Evolutionary conservation across 371 early-diverging fungal species (phyloP).

Genomic region (Lichtheimia ornata): DNA sequence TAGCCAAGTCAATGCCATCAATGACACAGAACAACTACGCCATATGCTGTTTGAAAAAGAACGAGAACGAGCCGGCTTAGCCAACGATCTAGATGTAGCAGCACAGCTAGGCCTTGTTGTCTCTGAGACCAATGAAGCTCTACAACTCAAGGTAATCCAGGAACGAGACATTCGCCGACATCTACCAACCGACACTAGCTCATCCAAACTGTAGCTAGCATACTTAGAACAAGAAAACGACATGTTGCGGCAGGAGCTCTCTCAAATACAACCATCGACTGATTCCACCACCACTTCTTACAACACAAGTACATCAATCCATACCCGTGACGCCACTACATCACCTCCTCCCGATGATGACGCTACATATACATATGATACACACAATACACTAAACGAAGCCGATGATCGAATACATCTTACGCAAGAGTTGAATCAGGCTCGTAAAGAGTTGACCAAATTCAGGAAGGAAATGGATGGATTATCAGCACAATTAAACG

Average conservation of each 20-base stretch:
- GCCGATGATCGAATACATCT: slow-evolving; percentile 37
- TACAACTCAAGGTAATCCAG: slow-evolving; percentile 52
- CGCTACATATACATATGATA: slow-evolving; percentile 5
- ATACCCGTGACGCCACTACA: slow-evolving; percentile 6
- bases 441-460: slow-evolving; percentile 55
- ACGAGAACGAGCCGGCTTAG: slow-evolving; percentile 61
- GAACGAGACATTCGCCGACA: not conserved
- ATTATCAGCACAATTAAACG: slow-evolving; percentile 61
- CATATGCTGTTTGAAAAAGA: slow-evolving; percentile 63
- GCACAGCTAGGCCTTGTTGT: slow-evolving; percentile 67
- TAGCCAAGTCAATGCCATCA: slow-evolving; percentile 47
- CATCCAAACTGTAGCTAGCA: slow-evolving; percentile 35
- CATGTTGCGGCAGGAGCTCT: slow-evolving; percentile 49
- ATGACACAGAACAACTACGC: slow-evolving; percentile 52
- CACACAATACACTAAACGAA: slow-evolving; percentile 1
- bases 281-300: not conserved
- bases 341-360: slow-evolving; percentile 13
- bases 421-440: slow-evolving; percentile 61
- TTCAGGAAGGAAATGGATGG: slow-evolving; percentile 69
- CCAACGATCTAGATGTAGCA: slow-evolving; percentile 66
- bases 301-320: not conserved
- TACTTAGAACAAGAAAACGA: slow-evolving; percentile 62
- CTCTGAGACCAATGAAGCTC: slow-evolving; percentile 64
- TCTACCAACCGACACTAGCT: not conserved
- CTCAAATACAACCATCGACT: slow-evolving; percentile 14